Evolutionary conservation across 2,329 filamentous ascomycete species (phyloP), one percentile per base, ranked within the genome.

Genomic region (Colletotrichum sp.): DNA sequence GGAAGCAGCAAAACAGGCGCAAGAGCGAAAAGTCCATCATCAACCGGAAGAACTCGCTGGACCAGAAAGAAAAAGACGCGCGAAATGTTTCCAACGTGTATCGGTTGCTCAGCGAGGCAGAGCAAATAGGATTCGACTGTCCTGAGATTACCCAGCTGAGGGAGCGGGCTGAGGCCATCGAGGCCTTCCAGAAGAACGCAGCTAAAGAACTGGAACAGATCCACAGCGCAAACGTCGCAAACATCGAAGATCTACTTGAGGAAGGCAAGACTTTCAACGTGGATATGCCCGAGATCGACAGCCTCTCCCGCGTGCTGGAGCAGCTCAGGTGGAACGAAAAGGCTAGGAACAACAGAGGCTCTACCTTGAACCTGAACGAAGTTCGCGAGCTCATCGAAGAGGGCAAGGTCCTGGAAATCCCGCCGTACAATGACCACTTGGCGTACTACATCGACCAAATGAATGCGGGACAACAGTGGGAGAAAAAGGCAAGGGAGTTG

Each of bases 1-100:
- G 97, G 80, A 99, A 99, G 87, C 96, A 98, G 87, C 96, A 98
- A 85, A 98, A 97, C 82, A 94, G 97, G 77, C 95, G 96, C 77
- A 98, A 98, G 86, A 98, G 94, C 84, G 96, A 98, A 81, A 97
- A 95, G 82, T 91, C 91, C 60, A 97, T 94, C 60, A 97, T 94
- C 78, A 93, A 92, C 80, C 91, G 93, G 71, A 91, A 91, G 58
- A 78, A 73, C 61, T 78, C 75, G 34, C 3, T 83, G 82, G 96
- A 98, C 81, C 90, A 94, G 79, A 97, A 98, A 85, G 95, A 98
- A 82, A 93, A 93, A 79, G 96, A 98, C 83, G 90, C 95, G 80
- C 95, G 97, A 79, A 97, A 95, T 82, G 92, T 98, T 78, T 93
- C 95, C 79, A 97, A 97, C 82, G 95, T 99, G 78, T 92, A 94